Conservation (phyloP, 805 yeast species). For the Ogataea pini region DNA sequence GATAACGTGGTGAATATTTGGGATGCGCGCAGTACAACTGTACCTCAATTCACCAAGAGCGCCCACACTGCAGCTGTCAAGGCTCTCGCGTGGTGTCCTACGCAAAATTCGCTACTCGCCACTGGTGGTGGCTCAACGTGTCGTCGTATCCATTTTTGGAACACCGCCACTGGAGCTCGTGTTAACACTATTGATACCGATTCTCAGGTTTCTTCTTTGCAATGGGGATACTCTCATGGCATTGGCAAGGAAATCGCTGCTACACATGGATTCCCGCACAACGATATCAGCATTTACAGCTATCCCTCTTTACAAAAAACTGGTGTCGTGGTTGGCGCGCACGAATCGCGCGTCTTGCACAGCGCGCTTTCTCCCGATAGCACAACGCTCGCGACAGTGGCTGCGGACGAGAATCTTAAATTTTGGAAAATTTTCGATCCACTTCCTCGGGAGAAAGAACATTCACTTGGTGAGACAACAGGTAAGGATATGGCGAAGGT, state of each 20-base stretch:
- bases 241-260: constrained; percentile 85
- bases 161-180: constrained; percentile 84
- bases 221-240: constrained; percentile 81
- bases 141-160: constrained; percentile 91
- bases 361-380: constrained; percentile 90
- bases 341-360: constrained; percentile 81
- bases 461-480: constrained; percentile 32
- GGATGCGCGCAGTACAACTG: constrained; percentile 68
- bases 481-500: constrained; percentile 51
- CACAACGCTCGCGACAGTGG: constrained; percentile 87
- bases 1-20: constrained; percentile 91
- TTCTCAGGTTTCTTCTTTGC: constrained; percentile 89
- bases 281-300: constrained; percentile 78
- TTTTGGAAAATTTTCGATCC: constrained; percentile 88
- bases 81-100: constrained; percentile 94
- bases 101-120: constrained; percentile 78
- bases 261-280: constrained; percentile 91
- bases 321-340: constrained; percentile 84
- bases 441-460: constrained; percentile 21
- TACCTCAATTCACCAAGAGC: constrained; percentile 74
- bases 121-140: constrained; percentile 97
- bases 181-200: constrained; percentile 87
- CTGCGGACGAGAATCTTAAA: constrained; percentile 94
- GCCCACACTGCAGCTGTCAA: constrained; percentile 93
- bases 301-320: constrained; percentile 85